Conservation (phyloP, 495 filamentous ascomycete genomes). For the Penicillium pulvis region DNA sequence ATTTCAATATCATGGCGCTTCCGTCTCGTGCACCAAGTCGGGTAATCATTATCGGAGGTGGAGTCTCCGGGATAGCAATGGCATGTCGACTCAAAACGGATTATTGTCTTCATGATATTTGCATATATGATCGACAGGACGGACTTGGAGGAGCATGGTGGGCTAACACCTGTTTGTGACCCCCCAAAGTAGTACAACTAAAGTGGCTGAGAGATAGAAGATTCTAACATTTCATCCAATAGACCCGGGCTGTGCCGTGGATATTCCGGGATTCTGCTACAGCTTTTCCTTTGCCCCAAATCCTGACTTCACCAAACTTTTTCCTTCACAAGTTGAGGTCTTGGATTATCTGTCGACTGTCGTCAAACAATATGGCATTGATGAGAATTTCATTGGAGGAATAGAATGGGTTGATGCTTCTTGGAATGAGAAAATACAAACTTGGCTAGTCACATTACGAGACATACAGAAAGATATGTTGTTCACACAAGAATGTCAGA, state of each 20-base stretch:
- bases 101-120: not conserved
- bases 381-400: slow-evolving; percentile 19
- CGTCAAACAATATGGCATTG: slow-evolving; percentile 9
- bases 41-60: slow-evolving; percentile 9
- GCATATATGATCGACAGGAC: slow-evolving; percentile 1
- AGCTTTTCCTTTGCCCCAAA: slow-evolving; percentile 7
- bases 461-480: slow-evolving; percentile 11
- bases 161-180: slow-evolving; percentile 4
- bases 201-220: not conserved
- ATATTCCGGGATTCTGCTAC: slow-evolving; percentile 8
- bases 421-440: slow-evolving; percentile 21
- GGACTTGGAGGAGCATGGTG: slow-evolving; percentile 6
- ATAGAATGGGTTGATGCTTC: slow-evolving; percentile 19
- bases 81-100: slow-evolving; percentile 4
- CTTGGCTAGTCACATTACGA: slow-evolving; percentile 19
- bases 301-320: not conserved
- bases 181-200: not conserved
- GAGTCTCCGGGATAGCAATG: slow-evolving; percentile 9
- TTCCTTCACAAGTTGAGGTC: slow-evolving; percentile 1
- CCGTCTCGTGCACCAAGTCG: not conserved
- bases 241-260: slow-evolving; percentile 13
- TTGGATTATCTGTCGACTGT: not conserved
- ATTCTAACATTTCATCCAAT: not conserved
- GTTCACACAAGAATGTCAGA: slow-evolving; percentile 40
- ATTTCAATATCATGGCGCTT: not conserved